Evolutionary conservation across 139 green algal species (phyloP).

Genomic region (Chlamydomonas incerta): DNA sequence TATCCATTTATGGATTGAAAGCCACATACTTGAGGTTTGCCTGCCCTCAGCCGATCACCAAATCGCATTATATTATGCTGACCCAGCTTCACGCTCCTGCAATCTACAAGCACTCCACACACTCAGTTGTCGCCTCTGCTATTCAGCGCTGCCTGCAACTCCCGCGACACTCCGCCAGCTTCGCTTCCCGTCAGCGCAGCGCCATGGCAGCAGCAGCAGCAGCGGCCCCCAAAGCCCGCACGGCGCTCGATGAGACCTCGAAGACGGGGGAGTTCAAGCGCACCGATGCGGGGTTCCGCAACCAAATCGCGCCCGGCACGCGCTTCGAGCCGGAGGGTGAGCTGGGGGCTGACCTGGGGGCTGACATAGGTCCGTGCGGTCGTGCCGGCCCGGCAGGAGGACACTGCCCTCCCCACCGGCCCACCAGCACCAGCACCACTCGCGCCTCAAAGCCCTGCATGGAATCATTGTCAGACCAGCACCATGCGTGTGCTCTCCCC

Average conservation of each 20-base stretch:
- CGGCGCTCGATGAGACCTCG: slow-evolving; percentile 65
- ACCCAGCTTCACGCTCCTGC: too few relatives aligned
- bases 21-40: too few relatives aligned
- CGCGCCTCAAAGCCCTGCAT: too few relatives aligned
- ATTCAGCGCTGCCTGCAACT: background rate
- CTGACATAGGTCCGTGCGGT: background rate
- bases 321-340: slow-evolving; percentile 70
- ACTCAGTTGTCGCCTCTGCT: background rate
- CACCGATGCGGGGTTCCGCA: slow-evolving; percentile 54
- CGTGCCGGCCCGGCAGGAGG: too few relatives aligned
- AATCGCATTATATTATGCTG: too few relatives aligned
- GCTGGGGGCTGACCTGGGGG: background rate
- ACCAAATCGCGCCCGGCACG: slow-evolving; percentile 61
- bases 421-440: too few relatives aligned
- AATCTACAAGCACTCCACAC: too few relatives aligned
- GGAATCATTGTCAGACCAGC: too few relatives aligned
- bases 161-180: background rate
- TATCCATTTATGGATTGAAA: too few relatives aligned
- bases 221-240: slow-evolving; percentile 40
- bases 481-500: too few relatives aligned
- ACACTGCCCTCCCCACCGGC: too few relatives aligned
- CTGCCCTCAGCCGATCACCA: too few relatives aligned
- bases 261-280: slow-evolving; percentile 64
- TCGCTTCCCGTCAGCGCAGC: background rate
- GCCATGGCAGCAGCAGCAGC: background rate